Evolutionary conservation across 306 rosid species (phyloP), one percentile per base, ranked within the genome.

Genomic region (Chamaecrista fasciculata): DNA sequence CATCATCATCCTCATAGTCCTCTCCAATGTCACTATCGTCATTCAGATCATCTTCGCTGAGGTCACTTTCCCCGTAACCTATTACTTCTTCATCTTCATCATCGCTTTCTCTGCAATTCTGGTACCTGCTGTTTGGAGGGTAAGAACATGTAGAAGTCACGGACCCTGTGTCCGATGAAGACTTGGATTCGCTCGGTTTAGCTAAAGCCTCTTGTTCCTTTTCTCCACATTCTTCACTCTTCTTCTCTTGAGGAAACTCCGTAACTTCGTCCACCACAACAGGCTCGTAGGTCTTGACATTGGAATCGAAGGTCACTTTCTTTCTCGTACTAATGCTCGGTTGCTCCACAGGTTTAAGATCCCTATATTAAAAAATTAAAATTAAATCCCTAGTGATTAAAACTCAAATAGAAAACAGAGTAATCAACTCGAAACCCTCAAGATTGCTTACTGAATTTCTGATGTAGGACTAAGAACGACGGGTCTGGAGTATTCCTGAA

Each of bases 251-350:
- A 44, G 62, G 68, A 34, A 57, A 57, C 62, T 65, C 83, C 18
- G 7, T 47, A 48, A 50, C 74, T 51, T 87, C 82, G 44, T 86
- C 76, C 21, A 21, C 57, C 15, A 69, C 59, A 71, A 76, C 87
- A 67, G 79, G 83, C 69, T 94, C 97, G 25, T 85, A 89, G 64
- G 95, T 82, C 67, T 82, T 86, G 24, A 94, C 87, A 73, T 79
- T 88, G 20, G 92, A 83, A 80, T 94, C 95, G 72, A 94, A 88
- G 23, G 92, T 84, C 21, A 94, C 95, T 79, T 88, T 89, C 89
- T 85, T 94, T 76, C 71, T 84, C 31, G 81, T 8, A 70, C 73
- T 84, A 1, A 63, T 58, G 78, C 72, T 85, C 12, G 66, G 18
- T 77, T 78, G 84, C 79, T 85, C 90, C 71, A 79, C 84, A 53